Base-by-base conservation (phyloP, 164 flowering plant species). In the Tetrastigma voinierianum region DNA sequence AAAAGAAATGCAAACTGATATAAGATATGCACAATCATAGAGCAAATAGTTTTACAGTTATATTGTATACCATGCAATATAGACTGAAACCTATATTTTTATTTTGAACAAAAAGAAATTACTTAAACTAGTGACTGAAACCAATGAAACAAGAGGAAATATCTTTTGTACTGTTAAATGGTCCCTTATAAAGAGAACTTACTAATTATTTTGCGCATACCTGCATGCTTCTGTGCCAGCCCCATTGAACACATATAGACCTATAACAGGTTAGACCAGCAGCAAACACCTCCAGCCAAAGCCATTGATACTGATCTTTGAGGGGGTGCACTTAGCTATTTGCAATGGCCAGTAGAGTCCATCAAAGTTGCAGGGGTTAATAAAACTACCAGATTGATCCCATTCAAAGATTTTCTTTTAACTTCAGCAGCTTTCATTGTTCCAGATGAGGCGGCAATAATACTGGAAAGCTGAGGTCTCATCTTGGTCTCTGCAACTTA, bases 301-400 rank as follows among this genome's bases (percentile, higher is more conserved):
- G 99, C 97, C 85, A 86, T 80, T 53, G 79, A n/a, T 46, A 64
- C 60, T 56, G 98, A 95, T 75, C 86, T 82, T 82, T 92, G 99
- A 58, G 99, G 99, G 18, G 94, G 80, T 51, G 89, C 59, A 61
- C 99, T 98, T 98, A 62, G 97, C 89, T 54, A 96, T 92, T 48
- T 48, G 87, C 96, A 51, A 92, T 53, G 21, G 90, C 72, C 16
- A 92, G 78, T 61, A 88, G 17, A 75, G 14, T 9, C 99, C 99
- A 65, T 88, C 95, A 59, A 86, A 77, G 78, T 90, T 92, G 80
- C 98, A n/a, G n/a, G n/a, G n/a, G n/a, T n/a, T n/a, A n/a, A 82
- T 76, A 62, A 95, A 95, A 45, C 67, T 71, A 9, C 94, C 97
- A 47, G 76, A 71, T 71, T 83, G 24, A 95, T 90, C 63, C 99